phyloP scores from a whole-genome alignment of 2,329 filamentous ascomycete genomes.

The Pleomassaria siparia region DNA sequence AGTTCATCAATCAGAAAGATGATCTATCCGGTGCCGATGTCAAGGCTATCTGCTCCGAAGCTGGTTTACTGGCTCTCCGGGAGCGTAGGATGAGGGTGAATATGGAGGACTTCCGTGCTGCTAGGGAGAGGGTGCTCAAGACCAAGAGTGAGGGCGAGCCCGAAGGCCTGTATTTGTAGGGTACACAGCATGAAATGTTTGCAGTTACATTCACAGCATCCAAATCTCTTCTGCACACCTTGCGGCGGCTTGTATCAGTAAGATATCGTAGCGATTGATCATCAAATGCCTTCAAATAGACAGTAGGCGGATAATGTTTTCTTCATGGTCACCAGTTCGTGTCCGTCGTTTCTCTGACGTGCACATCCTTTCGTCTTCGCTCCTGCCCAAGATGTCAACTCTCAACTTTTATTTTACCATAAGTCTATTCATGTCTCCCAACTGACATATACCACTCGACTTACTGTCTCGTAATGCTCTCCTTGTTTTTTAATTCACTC shows the following conservation, averaged over 20 bases:
- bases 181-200: neutral
- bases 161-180: constrained; percentile 95
- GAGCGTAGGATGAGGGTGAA: constrained; percentile 97
- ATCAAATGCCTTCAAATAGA: constrained; percentile 3
- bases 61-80: constrained; percentile 87
- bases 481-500: too few relatives aligned
- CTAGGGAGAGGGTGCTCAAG: constrained; percentile 91
- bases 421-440: too few relatives aligned
- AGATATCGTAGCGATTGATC: constrained; percentile 5
- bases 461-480: too few relatives aligned
- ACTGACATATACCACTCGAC: too few relatives aligned
- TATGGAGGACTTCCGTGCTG: constrained; percentile 95
- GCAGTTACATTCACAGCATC: neutral
- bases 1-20: constrained; percentile 98
- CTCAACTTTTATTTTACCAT: too few relatives aligned
- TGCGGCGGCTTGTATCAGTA: constrained; percentile 13
- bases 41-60: constrained; percentile 98
- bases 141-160: constrained; percentile 99
- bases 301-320: constrained; percentile 7
- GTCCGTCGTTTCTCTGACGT: neutral
- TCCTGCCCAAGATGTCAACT: neutral
- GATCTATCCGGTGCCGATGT: constrained; percentile 97
- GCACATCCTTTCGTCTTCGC: neutral
- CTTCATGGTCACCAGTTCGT: neutral
- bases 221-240: constrained; percentile 1